A percentile compares a stretch with the other conserved stretches of the same genome.
Conservation (phyloP, 2,329 filamentous ascomycete species). For the Mycogone perniciosa region DNA sequence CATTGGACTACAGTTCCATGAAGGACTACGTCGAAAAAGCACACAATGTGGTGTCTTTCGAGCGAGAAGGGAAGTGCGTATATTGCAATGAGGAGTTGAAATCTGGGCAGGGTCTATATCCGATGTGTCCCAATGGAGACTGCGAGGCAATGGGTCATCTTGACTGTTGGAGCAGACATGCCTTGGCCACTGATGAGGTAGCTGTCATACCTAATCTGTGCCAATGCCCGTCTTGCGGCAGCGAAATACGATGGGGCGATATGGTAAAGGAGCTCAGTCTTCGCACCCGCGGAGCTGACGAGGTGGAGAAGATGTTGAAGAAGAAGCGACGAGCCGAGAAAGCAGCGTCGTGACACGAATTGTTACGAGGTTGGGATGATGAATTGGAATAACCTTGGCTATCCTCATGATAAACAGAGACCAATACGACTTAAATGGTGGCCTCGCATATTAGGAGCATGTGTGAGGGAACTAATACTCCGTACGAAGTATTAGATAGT, state of each 20-base stretch:
- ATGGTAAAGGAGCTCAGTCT: constrained; percentile 80
- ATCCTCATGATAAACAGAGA: too few species aligned
- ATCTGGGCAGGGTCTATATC: constrained; percentile 46
- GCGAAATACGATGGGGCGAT: constrained; percentile 60
- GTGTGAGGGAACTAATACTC: too few species aligned
- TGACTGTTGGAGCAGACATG: constrained; percentile 51
- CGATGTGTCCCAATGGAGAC: constrained; percentile 46
- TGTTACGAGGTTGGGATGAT: too few species aligned
- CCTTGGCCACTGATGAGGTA: constrained; percentile 35
- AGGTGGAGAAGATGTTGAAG: constrained; percentile 63
- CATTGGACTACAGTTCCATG: constrained; percentile 49
- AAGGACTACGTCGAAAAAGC: constrained; percentile 51
- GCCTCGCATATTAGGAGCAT: too few species aligned
- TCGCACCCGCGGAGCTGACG: constrained; percentile 61
- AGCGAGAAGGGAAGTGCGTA: constrained; percentile 49
- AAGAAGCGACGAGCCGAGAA: constrained; percentile 30
- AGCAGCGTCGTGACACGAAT: not conserved
- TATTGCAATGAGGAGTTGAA: constrained; percentile 43
- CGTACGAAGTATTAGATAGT: too few species aligned
- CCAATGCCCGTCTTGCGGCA: constrained; percentile 63
- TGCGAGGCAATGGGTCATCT: constrained; percentile 56
- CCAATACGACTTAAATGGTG: too few species aligned
- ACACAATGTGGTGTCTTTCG: constrained; percentile 47
- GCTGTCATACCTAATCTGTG: constrained; percentile 62
- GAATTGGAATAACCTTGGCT: not conserved